These are phyloP conservation scores for Colletotrichum falcatum DNA, from an alignment of 2,329 filamentous ascomycete genomes.

Conservation along the genomic window DNA sequence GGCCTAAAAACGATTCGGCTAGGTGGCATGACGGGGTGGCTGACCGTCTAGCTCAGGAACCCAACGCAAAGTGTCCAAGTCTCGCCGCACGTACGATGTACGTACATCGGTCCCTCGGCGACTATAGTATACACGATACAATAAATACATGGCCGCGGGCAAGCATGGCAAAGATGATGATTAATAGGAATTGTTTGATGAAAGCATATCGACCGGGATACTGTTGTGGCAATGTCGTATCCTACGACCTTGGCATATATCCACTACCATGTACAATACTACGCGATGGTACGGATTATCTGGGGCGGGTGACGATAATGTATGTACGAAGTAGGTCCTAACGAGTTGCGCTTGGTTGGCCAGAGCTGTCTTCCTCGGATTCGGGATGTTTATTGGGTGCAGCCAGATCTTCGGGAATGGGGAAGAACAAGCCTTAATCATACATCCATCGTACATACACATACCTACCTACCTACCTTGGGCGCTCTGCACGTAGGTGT, in stretches of 20 bases:
- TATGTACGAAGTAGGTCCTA: too few species aligned
- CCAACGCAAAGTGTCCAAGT: conserved; percentile 2
- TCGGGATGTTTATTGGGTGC: not conserved
- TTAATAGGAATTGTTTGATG: conserved; percentile 6
- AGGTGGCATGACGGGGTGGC: conserved; percentile 21
- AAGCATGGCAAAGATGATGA: not conserved
- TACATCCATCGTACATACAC: not conserved
- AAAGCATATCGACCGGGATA: not conserved
- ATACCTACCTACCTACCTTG: too few species aligned
- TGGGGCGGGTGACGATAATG: conserved; percentile 6
- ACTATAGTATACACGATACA: not conserved
- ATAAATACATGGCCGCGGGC: not conserved
- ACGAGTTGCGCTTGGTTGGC: conserved; percentile 10
- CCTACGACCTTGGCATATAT: not conserved
- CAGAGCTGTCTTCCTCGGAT: not conserved
- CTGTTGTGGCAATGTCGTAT: not conserved
- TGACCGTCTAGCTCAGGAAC: not conserved
- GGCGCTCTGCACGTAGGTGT: too few species aligned
- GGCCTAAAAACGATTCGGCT: conserved; percentile 22
- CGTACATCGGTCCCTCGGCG: not conserved
- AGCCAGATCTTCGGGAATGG: conserved; percentile 7
- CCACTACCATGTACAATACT: not conserved
- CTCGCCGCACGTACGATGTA: conserved; percentile 3
- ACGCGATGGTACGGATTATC: not conserved
- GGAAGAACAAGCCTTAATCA: conserved; percentile 7